These are phyloP conservation scores for Allium fistulosum DNA, from an alignment of 106 monocot species.

Conservation along the genomic window DNA sequence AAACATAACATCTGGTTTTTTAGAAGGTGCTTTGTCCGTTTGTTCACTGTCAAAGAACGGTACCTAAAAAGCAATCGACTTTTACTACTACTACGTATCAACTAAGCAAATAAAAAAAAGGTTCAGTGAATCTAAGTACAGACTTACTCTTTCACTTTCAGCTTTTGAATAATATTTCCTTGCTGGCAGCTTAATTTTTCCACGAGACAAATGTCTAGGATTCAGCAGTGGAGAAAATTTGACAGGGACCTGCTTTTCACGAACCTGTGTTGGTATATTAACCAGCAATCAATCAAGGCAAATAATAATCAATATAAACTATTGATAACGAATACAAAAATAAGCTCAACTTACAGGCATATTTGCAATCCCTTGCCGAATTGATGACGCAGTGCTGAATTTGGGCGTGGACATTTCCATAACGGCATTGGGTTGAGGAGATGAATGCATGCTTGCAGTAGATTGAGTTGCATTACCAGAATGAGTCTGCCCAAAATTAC, in stretches of 20 bases:
- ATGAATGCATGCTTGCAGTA: background rate
- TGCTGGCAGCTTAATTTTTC: no score
- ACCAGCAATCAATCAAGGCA: no score
- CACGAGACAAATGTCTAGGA: no score
- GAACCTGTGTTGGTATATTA: no score
- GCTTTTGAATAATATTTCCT: no score
- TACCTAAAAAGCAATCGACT: constrained; percentile 21
- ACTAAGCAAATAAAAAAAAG: background rate
- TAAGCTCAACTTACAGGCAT: constrained; percentile 4
- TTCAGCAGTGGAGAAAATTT: no score
- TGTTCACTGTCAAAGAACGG: constrained; percentile 68
- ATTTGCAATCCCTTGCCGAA: constrained; percentile 2
- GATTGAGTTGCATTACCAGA: background rate
- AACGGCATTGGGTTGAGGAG: no score
- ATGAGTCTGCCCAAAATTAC: constrained; percentile 56
- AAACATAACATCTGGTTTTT: constrained; percentile 65
- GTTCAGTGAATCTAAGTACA: no score
- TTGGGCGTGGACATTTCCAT: background rate
- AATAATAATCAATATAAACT: background rate
- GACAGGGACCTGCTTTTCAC: no score
- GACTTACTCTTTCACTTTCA: no score
- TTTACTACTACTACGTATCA: no score
- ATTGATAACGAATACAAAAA: background rate
- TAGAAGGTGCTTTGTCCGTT: constrained; percentile 29
- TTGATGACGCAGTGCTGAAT: background rate